These are phyloP conservation scores for Fusarium veterinarium DNA, from an alignment of 2,329 filamentous ascomycete genomes.

Conservation along the genomic window DNA sequence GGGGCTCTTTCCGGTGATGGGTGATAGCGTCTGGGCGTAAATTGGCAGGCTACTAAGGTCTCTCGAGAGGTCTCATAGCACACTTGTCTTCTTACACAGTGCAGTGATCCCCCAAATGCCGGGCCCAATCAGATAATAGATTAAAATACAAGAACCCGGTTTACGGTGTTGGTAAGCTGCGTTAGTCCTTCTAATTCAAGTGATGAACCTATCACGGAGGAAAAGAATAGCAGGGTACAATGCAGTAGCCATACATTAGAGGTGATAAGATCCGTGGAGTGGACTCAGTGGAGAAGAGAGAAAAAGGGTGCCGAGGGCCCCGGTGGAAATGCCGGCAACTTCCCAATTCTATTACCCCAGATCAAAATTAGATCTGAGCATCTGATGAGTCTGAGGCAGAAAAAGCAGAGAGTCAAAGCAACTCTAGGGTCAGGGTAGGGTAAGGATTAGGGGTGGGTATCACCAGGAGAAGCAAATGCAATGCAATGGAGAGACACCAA, in stretches of 20 bases:
- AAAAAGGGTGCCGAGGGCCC: conserved; percentile 7
- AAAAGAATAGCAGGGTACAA: conserved; percentile 2
- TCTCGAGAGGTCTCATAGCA: neutral
- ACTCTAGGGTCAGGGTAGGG: neutral
- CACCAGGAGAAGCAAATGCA: conserved; percentile 1
- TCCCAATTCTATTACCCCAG: conserved; percentile 13
- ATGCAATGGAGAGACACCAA: conserved; percentile 10
- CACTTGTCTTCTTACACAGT: conserved; percentile 20
- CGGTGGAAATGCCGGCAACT: conserved; percentile 20
- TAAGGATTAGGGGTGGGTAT: conserved; percentile 17
- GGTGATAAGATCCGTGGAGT: neutral
- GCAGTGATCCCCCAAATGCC: conserved; percentile 10
- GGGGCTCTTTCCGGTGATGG: conserved; percentile 24
- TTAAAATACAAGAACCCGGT: conserved; percentile 1
- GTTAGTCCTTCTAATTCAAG: neutral
- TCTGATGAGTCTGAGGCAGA: neutral
- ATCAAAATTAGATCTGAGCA: conserved; percentile 7
- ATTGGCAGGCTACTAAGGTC: conserved; percentile 1
- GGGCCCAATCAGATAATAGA: neutral
- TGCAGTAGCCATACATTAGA: neutral
- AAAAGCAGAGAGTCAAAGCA: neutral
- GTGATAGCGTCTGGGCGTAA: conserved; percentile 24
- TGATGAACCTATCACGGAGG: neutral
- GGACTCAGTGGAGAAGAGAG: neutral
- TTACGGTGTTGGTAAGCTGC: conserved; percentile 3